A percentile compares a stretch with the other conserved stretches of the same genome.
Conservation (phyloP, 2,329 filamentous ascomycete species). For the Orbilia brochopaga region DNA sequence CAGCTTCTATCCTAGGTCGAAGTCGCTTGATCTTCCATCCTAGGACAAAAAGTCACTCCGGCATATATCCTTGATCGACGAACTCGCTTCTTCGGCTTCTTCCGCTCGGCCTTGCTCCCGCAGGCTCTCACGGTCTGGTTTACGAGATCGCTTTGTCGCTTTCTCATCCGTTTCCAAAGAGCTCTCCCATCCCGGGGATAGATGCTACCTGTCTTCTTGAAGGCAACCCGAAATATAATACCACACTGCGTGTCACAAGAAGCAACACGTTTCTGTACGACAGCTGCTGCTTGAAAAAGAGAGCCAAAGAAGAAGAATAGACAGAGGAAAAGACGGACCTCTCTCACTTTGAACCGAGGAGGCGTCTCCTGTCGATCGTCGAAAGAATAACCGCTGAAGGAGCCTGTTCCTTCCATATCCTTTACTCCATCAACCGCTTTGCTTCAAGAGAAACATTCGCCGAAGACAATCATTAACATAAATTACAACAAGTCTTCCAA, state of each 20-base stretch:
- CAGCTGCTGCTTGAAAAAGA: slow-evolving; percentile 33
- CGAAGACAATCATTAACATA: slow-evolving; percentile 10
- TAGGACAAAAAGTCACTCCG: no score
- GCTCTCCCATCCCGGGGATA: slow-evolving; percentile 14
- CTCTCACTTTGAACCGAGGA: slow-evolving; percentile 50
- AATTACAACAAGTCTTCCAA: slow-evolving; percentile 35
- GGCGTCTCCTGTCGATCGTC: slow-evolving; percentile 20
- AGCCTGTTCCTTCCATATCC: slow-evolving; percentile 46
- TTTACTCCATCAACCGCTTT: slow-evolving; percentile 46
- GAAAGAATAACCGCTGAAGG: slow-evolving; percentile 22
- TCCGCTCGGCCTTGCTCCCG: no score
- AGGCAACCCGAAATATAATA: slow-evolving; percentile 1
- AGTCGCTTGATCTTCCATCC: no score
- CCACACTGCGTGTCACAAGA: slow-evolving; percentile 41
- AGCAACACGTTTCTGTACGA: slow-evolving; percentile 50
- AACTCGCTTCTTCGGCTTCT: no score
- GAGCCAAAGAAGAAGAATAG: slow-evolving; percentile 9
- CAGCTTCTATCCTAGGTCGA: no score
- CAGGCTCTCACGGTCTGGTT: no score
- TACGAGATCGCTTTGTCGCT: no score
- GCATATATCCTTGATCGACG: no score
- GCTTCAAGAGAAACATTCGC: slow-evolving; percentile 41
- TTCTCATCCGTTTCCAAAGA: slow-evolving; percentile 14
- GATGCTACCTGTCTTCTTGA: slow-evolving; percentile 11
- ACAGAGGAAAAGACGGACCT: slow-evolving; percentile 11